These are phyloP conservation scores for Russula griseocarnosa DNA, from an alignment of 768 basidiomycete species.

Conservation along the genomic window DNA sequence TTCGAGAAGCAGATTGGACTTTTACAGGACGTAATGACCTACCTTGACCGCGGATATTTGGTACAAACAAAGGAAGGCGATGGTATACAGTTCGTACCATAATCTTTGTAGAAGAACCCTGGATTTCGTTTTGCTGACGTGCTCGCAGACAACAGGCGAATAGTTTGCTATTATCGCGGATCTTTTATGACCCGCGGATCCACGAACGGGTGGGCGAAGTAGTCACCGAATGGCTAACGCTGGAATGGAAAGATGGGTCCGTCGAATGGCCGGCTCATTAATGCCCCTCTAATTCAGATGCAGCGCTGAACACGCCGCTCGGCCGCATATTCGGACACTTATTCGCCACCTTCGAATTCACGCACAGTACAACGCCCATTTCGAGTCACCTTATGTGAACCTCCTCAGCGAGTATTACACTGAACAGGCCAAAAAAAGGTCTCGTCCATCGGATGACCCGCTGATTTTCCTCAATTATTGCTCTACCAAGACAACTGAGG, in stretches of 20 bases:
- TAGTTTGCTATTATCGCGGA: slow-evolving; percentile 3
- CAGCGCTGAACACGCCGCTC: slow-evolving; percentile 41
- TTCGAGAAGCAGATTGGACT: slow-evolving; percentile 60
- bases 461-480: slow-evolving; percentile 52
- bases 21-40: slow-evolving; percentile 10
- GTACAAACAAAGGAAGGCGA: slow-evolving; percentile 38
- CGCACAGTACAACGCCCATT: slow-evolving; percentile 49
- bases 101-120: background rate
- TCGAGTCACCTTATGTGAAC: slow-evolving; percentile 55
- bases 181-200: slow-evolving; percentile 17
- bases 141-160: slow-evolving; percentile 22
- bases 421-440: slow-evolving; percentile 44
- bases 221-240: slow-evolving; percentile 23
- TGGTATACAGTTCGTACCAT: slow-evolving; percentile 30
- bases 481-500: slow-evolving; percentile 48
- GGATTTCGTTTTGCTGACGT: background rate
- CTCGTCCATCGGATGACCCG: slow-evolving; percentile 42
- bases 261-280: slow-evolving; percentile 1
- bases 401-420: slow-evolving; percentile 52
- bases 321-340: slow-evolving; percentile 46
- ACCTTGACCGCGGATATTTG: slow-evolving; percentile 12
- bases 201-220: slow-evolving; percentile 1
- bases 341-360: slow-evolving; percentile 55
- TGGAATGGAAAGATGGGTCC: slow-evolving; percentile 25
- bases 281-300: background rate